Evolutionary conservation across 768 basidiomycete genomes (phyloP).

Genomic region (Mycena chlorophos): DNA sequence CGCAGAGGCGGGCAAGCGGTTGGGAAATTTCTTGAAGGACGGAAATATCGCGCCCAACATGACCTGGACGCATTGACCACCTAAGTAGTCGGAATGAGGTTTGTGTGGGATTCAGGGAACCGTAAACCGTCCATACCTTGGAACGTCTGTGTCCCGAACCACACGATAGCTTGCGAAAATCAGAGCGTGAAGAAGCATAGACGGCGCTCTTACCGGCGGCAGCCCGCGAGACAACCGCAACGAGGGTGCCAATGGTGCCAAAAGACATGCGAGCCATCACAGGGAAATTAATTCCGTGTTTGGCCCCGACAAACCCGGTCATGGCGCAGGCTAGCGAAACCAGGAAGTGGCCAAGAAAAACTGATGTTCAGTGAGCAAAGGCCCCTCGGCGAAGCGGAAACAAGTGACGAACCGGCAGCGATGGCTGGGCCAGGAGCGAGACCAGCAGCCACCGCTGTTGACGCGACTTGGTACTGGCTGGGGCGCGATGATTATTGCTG

Average conservation of each 20-base stretch:
- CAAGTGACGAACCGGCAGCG: constrained; percentile 13
- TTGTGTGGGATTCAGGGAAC: not conserved
- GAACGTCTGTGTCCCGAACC: constrained; percentile 23
- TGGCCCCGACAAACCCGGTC: constrained; percentile 23
- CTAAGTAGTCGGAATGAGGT: constrained; percentile 6
- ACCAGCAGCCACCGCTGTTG: constrained; percentile 18
- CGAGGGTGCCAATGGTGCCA: constrained; percentile 17
- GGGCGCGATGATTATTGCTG: not conserved
- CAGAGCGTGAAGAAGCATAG: not conserved
- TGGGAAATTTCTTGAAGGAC: constrained; percentile 39
- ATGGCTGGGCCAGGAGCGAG: constrained; percentile 22
- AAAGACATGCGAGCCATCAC: constrained; percentile 22
- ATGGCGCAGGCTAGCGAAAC: constrained; percentile 23
- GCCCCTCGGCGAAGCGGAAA: not conserved
- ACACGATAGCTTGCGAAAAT: constrained; percentile 9
- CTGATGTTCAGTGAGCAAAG: constrained; percentile 1
- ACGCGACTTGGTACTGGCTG: constrained; percentile 26
- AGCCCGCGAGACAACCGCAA: constrained; percentile 23
- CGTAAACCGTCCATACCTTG: constrained; percentile 11
- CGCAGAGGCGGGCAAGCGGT: constrained; percentile 44
- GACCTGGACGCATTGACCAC: constrained; percentile 23
- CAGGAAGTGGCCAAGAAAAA: constrained; percentile 21
- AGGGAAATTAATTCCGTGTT: constrained; percentile 25
- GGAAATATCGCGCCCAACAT: constrained; percentile 25
- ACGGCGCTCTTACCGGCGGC: constrained; percentile 7